These are phyloP conservation scores for Aspergillus jensenii DNA, from an alignment of 2,329 filamentous ascomycete species.

Conservation along the genomic window DNA sequence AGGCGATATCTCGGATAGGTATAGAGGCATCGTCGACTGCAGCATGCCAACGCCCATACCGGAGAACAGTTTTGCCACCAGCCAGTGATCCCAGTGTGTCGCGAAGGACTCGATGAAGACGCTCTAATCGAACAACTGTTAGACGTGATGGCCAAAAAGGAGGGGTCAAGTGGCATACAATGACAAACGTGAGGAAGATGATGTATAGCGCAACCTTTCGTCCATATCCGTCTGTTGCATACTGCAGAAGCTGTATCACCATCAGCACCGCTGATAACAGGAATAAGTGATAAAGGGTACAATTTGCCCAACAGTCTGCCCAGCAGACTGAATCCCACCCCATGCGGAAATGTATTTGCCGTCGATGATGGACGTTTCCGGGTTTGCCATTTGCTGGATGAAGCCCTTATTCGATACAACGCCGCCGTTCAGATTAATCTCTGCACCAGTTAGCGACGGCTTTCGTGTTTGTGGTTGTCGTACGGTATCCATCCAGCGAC, in stretches of 20 bases:
- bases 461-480: constrained; percentile 6
- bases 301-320: constrained; percentile 42
- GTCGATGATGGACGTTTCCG: constrained; percentile 33
- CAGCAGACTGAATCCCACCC: constrained; percentile 42
- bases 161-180: constrained; percentile 10
- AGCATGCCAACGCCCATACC: constrained; percentile 47
- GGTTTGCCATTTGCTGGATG: constrained; percentile 35
- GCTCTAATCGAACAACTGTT: constrained; percentile 21
- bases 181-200: constrained; percentile 35
- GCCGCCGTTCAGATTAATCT: constrained; percentile 39
- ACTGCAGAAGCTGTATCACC: constrained; percentile 30
- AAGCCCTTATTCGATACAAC: constrained; percentile 46
- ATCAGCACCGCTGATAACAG: neutral
- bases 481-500: constrained; percentile 45
- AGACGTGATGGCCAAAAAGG: neutral
- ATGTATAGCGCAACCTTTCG: constrained; percentile 37
- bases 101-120: constrained; percentile 40
- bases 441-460: neutral
- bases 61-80: constrained; percentile 34
- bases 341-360: constrained; percentile 41
- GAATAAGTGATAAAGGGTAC: constrained; percentile 20
- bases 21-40: constrained; percentile 44
- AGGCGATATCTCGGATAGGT: constrained; percentile 45
- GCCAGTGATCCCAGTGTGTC: constrained; percentile 42
- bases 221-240: constrained; percentile 36